Evolutionary conservation across 768 basidiomycete species (phyloP).

Genomic region (Suillus tomentosus): DNA sequence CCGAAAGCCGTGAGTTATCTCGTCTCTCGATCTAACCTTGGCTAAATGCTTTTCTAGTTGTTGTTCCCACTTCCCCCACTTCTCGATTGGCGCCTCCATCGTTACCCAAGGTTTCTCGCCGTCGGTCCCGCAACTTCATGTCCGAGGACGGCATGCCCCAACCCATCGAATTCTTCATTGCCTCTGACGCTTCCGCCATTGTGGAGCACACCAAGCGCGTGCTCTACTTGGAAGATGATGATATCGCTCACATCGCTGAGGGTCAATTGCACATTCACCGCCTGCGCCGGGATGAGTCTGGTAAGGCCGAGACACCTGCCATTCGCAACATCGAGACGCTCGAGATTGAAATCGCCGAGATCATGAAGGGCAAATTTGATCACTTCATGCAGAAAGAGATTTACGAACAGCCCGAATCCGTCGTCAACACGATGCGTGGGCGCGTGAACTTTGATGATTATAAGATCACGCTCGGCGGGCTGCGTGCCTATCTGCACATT

Average conservation of each 20-base stretch:
- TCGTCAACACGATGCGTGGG: slow-evolving; percentile 99
- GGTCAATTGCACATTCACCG: slow-evolving; percentile 99
- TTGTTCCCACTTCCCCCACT: slow-evolving; percentile 54
- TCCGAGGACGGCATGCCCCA: slow-evolving; percentile 98
- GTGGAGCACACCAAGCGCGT: slow-evolving; percentile 99
- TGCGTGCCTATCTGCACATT: slow-evolving; percentile 93
- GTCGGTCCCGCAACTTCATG: slow-evolving; percentile 97
- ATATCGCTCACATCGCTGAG: slow-evolving; percentile 96
- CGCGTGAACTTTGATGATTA: slow-evolving; percentile 97
- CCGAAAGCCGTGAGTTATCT: slow-evolving; percentile 42
- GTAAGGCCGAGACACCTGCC: slow-evolving; percentile 53
- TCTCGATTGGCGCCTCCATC: slow-evolving; percentile 69
- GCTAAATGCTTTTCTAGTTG: slow-evolving; percentile 32
- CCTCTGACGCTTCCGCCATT: slow-evolving; percentile 94
- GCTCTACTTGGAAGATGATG: slow-evolving; percentile 97
- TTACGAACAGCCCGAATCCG: slow-evolving; percentile 98
- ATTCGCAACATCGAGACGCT: slow-evolving; percentile 97
- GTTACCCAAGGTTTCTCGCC: slow-evolving; percentile 80
- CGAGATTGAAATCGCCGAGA: slow-evolving; percentile 98
- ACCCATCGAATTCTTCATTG: slow-evolving; percentile 99
- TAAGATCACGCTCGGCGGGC: slow-evolving; percentile 90
- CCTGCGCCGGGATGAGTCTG: slow-evolving; percentile 83
- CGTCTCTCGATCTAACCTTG: background rate
- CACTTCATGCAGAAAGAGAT: slow-evolving; percentile 99
- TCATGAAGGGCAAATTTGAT: slow-evolving; percentile 99